Conservation (phyloP, 371 early-diverging fungal genomes). For the Scutellospora calospora region DNA sequence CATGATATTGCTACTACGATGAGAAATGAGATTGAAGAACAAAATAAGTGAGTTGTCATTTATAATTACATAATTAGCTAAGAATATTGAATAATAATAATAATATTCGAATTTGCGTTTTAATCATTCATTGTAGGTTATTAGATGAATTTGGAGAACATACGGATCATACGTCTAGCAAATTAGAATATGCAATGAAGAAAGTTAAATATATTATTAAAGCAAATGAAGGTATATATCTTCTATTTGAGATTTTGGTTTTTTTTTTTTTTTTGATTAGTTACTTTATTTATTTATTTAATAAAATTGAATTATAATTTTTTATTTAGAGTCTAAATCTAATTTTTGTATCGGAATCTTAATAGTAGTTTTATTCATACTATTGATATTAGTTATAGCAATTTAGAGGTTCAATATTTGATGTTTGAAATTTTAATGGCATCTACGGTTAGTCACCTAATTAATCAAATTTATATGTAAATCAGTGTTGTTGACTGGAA, state of each 20-base stretch:
- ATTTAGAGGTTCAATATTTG: no score
- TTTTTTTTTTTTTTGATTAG: background rate
- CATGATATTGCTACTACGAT: slow-evolving; percentile 71
- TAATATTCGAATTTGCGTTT: background rate
- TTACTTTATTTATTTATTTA: background rate
- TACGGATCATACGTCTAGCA: slow-evolving; percentile 62
- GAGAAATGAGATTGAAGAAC: slow-evolving; percentile 68
- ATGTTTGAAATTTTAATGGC: no score
- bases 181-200: slow-evolving; percentile 63
- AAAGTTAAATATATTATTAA: slow-evolving; percentile 63
- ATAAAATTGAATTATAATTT: background rate
- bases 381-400: slow-evolving; percentile 63
- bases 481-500: no score
- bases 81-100: background rate
- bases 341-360: slow-evolving; percentile 69
- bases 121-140: slow-evolving; percentile 49
- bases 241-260: background rate
- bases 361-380: slow-evolving; percentile 64
- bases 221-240: slow-evolving; percentile 66
- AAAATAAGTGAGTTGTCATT: slow-evolving; percentile 57
- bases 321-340: slow-evolving; percentile 60
- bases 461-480: no score
- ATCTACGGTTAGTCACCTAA: no score
- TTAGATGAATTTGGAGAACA: slow-evolving; percentile 69
- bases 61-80: background rate